Conservation (phyloP, 306 rosid genomes). For the Prunus fruticosa region DNA sequence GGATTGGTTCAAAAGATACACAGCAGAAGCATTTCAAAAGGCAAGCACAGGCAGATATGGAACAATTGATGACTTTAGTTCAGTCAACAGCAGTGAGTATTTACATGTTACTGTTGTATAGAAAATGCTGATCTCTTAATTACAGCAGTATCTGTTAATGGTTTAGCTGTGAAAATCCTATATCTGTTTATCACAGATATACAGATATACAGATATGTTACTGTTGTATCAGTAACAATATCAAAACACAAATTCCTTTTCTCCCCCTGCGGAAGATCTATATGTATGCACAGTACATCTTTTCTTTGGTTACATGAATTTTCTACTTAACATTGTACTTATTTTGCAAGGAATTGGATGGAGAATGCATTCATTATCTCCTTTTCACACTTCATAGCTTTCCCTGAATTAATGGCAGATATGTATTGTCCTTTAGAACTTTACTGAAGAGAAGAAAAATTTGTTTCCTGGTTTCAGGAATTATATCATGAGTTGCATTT, state of each 20-base stretch:
- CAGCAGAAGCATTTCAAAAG: slow-evolving; percentile 62
- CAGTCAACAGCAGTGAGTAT: slow-evolving; percentile 76
- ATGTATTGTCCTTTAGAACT: slow-evolving; percentile 8
- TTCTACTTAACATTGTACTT: neutral
- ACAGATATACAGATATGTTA: no score
- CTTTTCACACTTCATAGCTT: neutral
- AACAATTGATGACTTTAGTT: slow-evolving; percentile 65
- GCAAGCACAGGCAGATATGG: slow-evolving; percentile 65
- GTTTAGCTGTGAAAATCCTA: neutral
- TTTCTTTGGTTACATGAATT: neutral
- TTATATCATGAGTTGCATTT: slow-evolving; percentile 69
- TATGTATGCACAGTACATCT: neutral
- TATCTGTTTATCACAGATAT: neutral
- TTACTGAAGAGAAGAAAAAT: slow-evolving; percentile 20
- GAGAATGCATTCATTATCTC: neutral
- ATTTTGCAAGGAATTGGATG: neutral
- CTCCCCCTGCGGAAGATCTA: neutral
- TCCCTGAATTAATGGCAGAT: neutral
- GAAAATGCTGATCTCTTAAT: neutral
- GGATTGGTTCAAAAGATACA: slow-evolving; percentile 58
- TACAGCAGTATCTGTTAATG: neutral
- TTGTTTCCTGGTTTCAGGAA: slow-evolving; percentile 49
- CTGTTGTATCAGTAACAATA: neutral
- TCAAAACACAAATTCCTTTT: neutral
- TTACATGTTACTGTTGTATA: slow-evolving; percentile 9